Evolutionary conservation across 805 yeast genomes (phyloP), one percentile per base, ranked within the genome.

Genomic region (Sugiyamaella chiloensis): DNA sequence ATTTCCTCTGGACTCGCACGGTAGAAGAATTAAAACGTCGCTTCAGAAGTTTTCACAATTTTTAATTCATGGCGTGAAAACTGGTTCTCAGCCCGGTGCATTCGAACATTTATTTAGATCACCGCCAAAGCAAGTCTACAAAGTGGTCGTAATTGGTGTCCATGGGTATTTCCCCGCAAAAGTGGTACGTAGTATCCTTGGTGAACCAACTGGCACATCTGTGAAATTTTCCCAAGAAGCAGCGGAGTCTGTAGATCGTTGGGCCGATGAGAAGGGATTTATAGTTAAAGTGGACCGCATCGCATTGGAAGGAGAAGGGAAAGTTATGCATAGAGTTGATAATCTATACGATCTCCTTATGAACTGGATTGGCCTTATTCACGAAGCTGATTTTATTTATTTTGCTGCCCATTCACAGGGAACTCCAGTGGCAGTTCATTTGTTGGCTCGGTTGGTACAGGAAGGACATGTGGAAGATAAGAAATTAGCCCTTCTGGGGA

Each of bases 391-490:
- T 64, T 84, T 85, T 53, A 79, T 91, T n/a, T 88, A 84, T 61
- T 78, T 91, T 52, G 96, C 96, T 1, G 83, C 95, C 0, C 99
- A 91, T 66, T 90, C 97, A 0, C 99, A 91, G 65, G 99, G 99
- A 0, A 83, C 91, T 40, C 97, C 96, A 0, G 98, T 93, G 0
- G 79, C 96, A 0, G 80, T 88, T 0, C 81, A 87, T 26, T 64
- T 91, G 24, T 67, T 89, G n/a, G 84, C 96, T 0, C 75, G 76
- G 55, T 71, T 91, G 35, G 75, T 91, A 9, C 84, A 79, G 53
- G 73, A 77, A 30, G 93, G 78, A 0, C 66, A 67, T 24, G 59
- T 71, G 1, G 44, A 50, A 16, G 64, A 66, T 34, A 68, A 65
- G 44, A 75, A 78, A 51, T 74, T 90, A 11, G 87, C 93, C 0